Base-by-base conservation (phyloP, 768 basidiomycete genomes). In the Pulveroboletus sp. region DNA sequence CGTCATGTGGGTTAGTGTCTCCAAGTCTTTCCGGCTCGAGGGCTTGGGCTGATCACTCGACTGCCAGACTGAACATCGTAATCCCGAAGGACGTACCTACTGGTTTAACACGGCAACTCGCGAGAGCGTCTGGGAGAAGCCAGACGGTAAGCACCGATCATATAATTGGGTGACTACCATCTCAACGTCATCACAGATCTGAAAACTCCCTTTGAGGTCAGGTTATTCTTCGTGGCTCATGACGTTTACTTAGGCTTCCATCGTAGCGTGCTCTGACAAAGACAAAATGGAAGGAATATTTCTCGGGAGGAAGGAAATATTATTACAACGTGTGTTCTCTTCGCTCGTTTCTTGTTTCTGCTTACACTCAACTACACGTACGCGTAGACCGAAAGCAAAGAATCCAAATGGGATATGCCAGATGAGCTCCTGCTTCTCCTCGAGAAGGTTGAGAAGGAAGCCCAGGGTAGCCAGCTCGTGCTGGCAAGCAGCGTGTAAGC, bases 321-420 rank as follows among this genome's bases (percentile, higher is more conserved):
- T 93, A 89, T 66, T 91, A 92, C 56, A 86, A 93, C 65, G 90
- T 89, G 50, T 36, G 80, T 64, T 16, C 14, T 29, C 38, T 27
- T 24, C 13, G 24, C 14, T 24, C 11, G n/a, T 35, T 27, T 41
- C 9, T 19, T 37, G 20, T 38, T 32, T 29, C 32, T 30, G 12
- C 8, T 8, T 30, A 20, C 30, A 19, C 45, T 51, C 30, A 49
- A 55, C 43, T 31, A 50, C 22, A 37, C 38, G 2, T 38, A 10
- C 32, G 14, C 61, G 3, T 61, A 96, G 85, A 86, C 83, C 27
- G 84, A 88, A 35, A 80, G 84, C 26, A 95, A 93, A 59, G 90
- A 95, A 69, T 95, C 93, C 3, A 92, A 94, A 73, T 98, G 96
- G 96, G 92, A 95, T 51, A 87, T 95, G 83, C 96, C 96, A 10